Base-by-base conservation (phyloP, 2,329 filamentous ascomycete genomes). In the Pseudogymnoascus sp. region DNA sequence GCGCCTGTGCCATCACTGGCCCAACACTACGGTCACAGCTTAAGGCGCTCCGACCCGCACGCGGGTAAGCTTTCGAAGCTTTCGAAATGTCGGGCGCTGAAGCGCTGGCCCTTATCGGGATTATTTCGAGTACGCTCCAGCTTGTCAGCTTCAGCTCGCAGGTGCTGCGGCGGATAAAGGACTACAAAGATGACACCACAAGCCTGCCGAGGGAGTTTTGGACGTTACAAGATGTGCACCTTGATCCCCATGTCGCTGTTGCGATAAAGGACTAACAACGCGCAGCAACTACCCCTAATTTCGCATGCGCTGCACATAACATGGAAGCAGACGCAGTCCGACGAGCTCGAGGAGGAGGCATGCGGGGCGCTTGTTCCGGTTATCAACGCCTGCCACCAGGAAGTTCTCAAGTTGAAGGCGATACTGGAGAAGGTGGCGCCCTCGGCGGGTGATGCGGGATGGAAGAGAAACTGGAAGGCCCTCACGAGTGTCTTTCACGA, bases 251-350 rank as follows among this genome's bases (percentile, higher is more conserved):
- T 25, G 42, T 28, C 42, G 42, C 42, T 49, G 2, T 14, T 49
- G 14, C 23, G 42, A 49, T 49, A 49, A 49, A n/a, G 14, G 23
- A 28, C 42, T 49, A 49, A 49, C 23, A 28, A 16, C 12, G 4
- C 2, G 12, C 23, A 49, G 42, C 42, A 52, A 52, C 42, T 52
- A 52, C 42, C 42, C 14, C 42, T 52, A 23, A 52, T 52, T 52
- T 52, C 42, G 42, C 42, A 52, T 52, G 42, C 42, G 23, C 23
- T 52, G 7, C 42, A 52, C 42, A 52, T 52, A 52, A 52, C 42
- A 28, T 52, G 23, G 23, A 52, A 52, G 14, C 42, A 52, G 23
- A 52, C 42, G 23, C 42, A 52, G 42, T 28, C 42, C 6, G 42
- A 52, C 22, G 42, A 52, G 14, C 42, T 52, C 4, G 23, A 28